These are phyloP conservation scores for Lunularia cruciata DNA, from an alignment of 225 moss, liverwort and hornwort genomes.

Conservation along the genomic window DNA sequence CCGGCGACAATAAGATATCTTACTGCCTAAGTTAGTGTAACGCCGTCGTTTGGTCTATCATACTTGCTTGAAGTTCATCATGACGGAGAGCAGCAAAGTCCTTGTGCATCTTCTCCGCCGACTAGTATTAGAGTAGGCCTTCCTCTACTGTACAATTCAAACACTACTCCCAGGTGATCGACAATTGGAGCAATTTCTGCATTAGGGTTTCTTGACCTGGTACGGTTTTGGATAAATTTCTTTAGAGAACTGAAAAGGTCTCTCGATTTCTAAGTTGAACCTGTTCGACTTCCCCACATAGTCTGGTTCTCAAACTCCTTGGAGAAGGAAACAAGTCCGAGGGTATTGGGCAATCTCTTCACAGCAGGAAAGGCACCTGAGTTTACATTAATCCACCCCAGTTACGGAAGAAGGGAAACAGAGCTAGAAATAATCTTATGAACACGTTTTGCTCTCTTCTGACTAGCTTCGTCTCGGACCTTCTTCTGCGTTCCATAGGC, in stretches of 20 bases:
- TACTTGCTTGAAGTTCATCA: too few relatives aligned
- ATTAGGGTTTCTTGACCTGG: not conserved
- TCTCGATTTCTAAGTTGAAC: not conserved
- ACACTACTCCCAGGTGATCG: not conserved
- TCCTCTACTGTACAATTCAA: too few relatives aligned
- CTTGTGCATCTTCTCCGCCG: too few relatives aligned
- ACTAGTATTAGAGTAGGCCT: too few relatives aligned
- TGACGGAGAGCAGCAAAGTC: too few relatives aligned
- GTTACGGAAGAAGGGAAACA: conserved; percentile 44
- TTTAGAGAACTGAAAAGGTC: not conserved
- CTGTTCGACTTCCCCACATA: not conserved
- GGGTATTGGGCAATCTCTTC: not conserved
- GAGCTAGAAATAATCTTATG: conserved; percentile 38
- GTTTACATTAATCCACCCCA: conserved; percentile 43
- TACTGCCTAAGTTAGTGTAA: too few relatives aligned
- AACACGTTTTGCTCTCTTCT: conserved; percentile 37
- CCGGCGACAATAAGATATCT: too few relatives aligned
- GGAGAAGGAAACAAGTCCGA: not conserved
- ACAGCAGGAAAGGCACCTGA: too few relatives aligned
- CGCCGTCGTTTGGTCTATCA: too few relatives aligned
- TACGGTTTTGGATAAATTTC: not conserved
- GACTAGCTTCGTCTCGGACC: conserved; percentile 25
- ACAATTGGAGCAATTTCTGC: not conserved
- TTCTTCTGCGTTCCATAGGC: conserved; percentile 25
- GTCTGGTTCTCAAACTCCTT: not conserved